A percentile compares a stretch with the other conserved stretches of the same genome.
These are phyloP conservation scores for Apiospora hydei DNA, from an alignment of 2,329 filamentous ascomycete species.

Conservation along the genomic window DNA sequence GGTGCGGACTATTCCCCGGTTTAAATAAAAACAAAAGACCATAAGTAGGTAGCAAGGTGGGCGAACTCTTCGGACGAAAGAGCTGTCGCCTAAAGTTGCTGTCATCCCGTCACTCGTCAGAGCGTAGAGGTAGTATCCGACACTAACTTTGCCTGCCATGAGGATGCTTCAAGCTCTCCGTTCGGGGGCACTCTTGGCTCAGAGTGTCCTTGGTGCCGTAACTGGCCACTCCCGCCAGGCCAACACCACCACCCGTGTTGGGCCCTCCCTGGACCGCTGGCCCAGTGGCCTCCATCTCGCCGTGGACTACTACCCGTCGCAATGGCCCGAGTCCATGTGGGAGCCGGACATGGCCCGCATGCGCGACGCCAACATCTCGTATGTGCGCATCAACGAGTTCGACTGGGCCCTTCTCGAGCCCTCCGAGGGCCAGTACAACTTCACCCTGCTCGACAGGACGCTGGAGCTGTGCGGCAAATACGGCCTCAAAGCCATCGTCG, in stretches of 20 bases:
- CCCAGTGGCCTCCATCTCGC: slow-evolving; percentile 32
- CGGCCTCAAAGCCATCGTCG: slow-evolving; percentile 34
- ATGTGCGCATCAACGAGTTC: slow-evolving; percentile 36
- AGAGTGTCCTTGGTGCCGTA: neutral
- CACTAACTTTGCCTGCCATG: neutral
- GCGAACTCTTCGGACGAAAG: neutral
- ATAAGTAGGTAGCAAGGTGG: neutral
- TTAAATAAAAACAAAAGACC: neutral
- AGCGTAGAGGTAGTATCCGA: neutral
- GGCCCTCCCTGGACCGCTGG: slow-evolving; percentile 29
- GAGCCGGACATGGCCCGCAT: slow-evolving; percentile 34
- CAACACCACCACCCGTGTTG: neutral
- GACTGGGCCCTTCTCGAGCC: slow-evolving; percentile 35
- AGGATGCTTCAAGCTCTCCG: slow-evolving; percentile 7
- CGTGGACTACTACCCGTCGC: slow-evolving; percentile 35
- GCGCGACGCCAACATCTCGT: slow-evolving; percentile 33
- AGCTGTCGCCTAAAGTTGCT: neutral
- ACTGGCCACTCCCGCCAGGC: neutral
- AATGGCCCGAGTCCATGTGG: slow-evolving; percentile 36
- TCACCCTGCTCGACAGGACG: slow-evolving; percentile 33
- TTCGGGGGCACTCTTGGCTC: neutral
- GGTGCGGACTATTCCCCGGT: neutral
- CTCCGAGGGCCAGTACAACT: slow-evolving; percentile 33
- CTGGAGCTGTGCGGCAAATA: slow-evolving; percentile 31
- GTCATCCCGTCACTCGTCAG: neutral